A percentile compares a stretch with the other conserved stretches of the same genome.
Evolutionary conservation across 208 protist species (phyloP).

Genomic region (Crithidia brevicula): DNA sequence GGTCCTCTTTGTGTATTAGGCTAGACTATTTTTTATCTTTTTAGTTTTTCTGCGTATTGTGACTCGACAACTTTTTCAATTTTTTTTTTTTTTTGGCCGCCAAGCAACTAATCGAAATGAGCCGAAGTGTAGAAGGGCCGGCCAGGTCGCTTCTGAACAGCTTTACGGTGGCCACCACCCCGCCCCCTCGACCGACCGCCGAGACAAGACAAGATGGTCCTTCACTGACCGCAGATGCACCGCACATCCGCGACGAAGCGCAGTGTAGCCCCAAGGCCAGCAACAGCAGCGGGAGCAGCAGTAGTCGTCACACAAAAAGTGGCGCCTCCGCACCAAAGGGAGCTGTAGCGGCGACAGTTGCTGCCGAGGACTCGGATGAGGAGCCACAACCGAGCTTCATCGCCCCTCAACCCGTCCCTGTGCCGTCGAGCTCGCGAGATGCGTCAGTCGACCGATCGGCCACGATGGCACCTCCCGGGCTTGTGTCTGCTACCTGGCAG

Average conservation of each 20-base stretch:
- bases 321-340: not conserved
- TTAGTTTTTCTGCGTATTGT: too few species aligned
- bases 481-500: constrained; percentile 2
- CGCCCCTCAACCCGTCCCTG: constrained; percentile 22
- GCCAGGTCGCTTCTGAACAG: constrained; percentile 27
- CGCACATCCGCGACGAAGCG: not conserved
- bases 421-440: constrained; percentile 7
- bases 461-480: not conserved
- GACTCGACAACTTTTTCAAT: too few species aligned
- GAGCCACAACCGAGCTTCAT: constrained; percentile 19
- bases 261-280: not conserved
- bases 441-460: not conserved
- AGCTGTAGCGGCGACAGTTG: not conserved
- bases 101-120: constrained; percentile 9
- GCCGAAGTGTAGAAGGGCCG: constrained; percentile 15
- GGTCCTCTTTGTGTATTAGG: too few species aligned
- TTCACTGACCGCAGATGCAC: not conserved
- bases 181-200: constrained; percentile 4
- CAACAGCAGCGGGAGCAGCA: not conserved
- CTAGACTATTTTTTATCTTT: too few species aligned
- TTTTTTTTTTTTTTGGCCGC: too few species aligned
- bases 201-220: not conserved
- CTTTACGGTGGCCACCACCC: constrained; percentile 30
- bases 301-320: too few species aligned
- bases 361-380: constrained; percentile 5